phyloP scores from a whole-genome alignment of 441 rosid genomes.

The Erodium chrysanthum region DNA sequence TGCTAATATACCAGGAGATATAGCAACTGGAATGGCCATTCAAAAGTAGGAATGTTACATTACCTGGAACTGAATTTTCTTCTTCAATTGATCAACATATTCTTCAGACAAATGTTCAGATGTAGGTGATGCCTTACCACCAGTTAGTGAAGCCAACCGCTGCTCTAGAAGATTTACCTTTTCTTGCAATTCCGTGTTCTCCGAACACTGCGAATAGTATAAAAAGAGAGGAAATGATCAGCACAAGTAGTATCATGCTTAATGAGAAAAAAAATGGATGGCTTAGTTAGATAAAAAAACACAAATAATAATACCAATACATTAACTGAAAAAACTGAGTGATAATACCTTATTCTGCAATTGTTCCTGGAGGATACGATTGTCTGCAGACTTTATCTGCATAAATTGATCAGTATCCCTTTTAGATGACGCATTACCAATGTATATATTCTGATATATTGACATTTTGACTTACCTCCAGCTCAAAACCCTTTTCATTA shows the following conservation, averaged over 20 bases:
- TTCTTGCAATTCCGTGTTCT: conserved; percentile 70
- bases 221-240: conserved; percentile 3
- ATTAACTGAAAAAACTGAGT: conserved; percentile 1
- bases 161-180: conserved; percentile 58
- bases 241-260: conserved; percentile 7
- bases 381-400: conserved; percentile 91
- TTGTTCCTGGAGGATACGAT: conserved; percentile 90
- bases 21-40: not conserved
- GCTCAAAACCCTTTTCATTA: conserved; percentile 85
- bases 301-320: too few species aligned
- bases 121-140: conserved; percentile 32
- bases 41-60: conserved; percentile 8
- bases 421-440: not conserved
- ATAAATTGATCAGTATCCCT: conserved; percentile 17
- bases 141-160: conserved; percentile 36
- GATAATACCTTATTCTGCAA: conserved; percentile 62
- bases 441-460: conserved; percentile 6
- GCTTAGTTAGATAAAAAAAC: too few species aligned
- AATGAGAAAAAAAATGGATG: not conserved
- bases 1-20: not conserved
- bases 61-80: conserved; percentile 76
- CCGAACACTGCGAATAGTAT: conserved; percentile 45
- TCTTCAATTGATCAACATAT: conserved; percentile 53
- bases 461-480: conserved; percentile 53
- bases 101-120: conserved; percentile 39